A percentile compares a stretch with the other conserved stretches of the same genome.
Conservation (phyloP, 78 protist species). For the Guillardia theta region DNA sequence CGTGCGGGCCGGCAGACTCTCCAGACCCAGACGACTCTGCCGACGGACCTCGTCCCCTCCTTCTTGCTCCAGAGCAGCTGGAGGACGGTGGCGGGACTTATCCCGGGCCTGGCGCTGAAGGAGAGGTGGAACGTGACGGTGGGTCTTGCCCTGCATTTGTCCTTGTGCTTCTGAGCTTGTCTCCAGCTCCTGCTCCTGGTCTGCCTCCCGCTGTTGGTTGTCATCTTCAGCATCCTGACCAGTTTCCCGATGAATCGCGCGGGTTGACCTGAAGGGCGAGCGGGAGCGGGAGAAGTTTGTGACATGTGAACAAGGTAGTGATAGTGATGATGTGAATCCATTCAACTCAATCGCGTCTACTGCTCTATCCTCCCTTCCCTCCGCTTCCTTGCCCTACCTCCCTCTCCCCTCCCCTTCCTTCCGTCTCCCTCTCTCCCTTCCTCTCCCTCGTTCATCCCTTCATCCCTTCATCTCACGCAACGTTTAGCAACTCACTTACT, state of each 20-base stretch:
- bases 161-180: not conserved
- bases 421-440: not conserved
- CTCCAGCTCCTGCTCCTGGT: not conserved
- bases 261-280: too few relatives aligned
- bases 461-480: too few relatives aligned
- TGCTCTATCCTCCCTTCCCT: not conserved
- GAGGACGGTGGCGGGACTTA: too few relatives aligned
- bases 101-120: too few relatives aligned
- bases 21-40: too few relatives aligned
- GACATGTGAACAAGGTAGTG: too few relatives aligned
- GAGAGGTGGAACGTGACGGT: not conserved
- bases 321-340: too few relatives aligned
- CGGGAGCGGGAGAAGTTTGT: too few relatives aligned
- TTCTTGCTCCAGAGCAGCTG: too few relatives aligned
- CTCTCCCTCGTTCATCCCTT: not conserved
- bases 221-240: constrained; percentile 62
- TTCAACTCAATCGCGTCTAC: not conserved
- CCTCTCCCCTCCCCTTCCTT: not conserved
- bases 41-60: not conserved
- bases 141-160: not conserved
- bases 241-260: constrained; percentile 69
- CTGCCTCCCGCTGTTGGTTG: constrained; percentile 25
- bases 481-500: too few relatives aligned
- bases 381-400: not conserved
- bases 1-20: too few relatives aligned